Evolutionary conservation across 352 stramenopile species (phyloP).

Genomic region (Globisporangium canariense): DNA sequence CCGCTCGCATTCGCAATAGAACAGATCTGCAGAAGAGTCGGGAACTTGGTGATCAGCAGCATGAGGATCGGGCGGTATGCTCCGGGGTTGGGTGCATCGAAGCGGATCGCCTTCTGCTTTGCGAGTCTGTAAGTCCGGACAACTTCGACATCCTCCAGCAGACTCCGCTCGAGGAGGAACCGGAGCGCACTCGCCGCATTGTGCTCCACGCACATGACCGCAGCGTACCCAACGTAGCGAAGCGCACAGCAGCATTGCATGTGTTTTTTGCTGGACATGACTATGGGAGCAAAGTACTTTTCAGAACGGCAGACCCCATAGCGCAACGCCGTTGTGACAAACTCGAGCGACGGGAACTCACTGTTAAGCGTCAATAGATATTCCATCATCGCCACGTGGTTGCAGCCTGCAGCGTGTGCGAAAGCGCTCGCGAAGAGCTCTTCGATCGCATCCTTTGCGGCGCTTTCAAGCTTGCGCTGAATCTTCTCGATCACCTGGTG

Average conservation of each 20-base stretch:
- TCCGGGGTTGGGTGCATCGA: constrained; percentile 27
- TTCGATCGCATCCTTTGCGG: constrained; percentile 6
- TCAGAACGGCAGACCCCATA: constrained; percentile 35
- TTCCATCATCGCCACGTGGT: constrained; percentile 15
- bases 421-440: constrained; percentile 24
- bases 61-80: constrained; percentile 39
- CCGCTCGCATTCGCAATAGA: not conserved
- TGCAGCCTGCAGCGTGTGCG: constrained; percentile 12
- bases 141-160: constrained; percentile 40
- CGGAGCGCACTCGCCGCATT: constrained; percentile 31
- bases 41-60: constrained; percentile 29
- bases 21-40: constrained; percentile 24
- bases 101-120: constrained; percentile 28
- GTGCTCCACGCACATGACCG: constrained; percentile 39
- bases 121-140: constrained; percentile 33
- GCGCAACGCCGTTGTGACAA: constrained; percentile 8
- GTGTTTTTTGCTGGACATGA: not conserved
- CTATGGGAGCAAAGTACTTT: constrained; percentile 27
- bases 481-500: constrained; percentile 4
- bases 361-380: constrained; percentile 5
- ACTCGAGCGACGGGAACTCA: constrained; percentile 6
- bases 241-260: constrained; percentile 36
- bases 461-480: not conserved
- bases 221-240: constrained; percentile 40
- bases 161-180: constrained; percentile 21